These are phyloP conservation scores for Venturia carpophila DNA, from an alignment of 2,329 filamentous ascomycete species.

Conservation along the genomic window DNA sequence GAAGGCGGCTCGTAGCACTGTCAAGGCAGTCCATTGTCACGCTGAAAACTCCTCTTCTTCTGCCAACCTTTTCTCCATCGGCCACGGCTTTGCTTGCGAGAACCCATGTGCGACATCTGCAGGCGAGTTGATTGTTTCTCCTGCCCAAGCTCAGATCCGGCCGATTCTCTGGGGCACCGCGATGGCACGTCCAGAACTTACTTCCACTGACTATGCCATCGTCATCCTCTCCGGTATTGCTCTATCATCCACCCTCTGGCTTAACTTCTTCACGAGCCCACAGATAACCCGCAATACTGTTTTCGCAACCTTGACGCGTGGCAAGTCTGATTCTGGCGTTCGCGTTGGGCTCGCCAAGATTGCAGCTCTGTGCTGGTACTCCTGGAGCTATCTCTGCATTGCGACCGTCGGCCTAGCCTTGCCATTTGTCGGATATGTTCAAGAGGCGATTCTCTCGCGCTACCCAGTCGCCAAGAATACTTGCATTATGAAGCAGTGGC, in stretches of 20 bases:
- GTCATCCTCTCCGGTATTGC: constrained; percentile 15
- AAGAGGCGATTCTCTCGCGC: constrained; percentile 13
- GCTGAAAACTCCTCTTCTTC: constrained; percentile 5
- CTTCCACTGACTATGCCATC: constrained; percentile 10
- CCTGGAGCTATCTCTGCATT: constrained; percentile 13
- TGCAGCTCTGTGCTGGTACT: constrained; percentile 12
- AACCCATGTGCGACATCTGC: constrained; percentile 13
- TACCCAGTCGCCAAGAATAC: constrained; percentile 13
- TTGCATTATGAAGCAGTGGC: constrained; percentile 15
- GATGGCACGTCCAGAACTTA: constrained; percentile 9
- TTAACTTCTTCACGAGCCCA: constrained; percentile 16
- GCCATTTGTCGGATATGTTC: constrained; percentile 13
- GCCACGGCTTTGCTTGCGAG: constrained; percentile 16
- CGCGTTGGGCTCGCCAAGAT: constrained; percentile 17
- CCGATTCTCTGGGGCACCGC: constrained; percentile 14
- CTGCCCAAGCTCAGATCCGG: constrained; percentile 15
- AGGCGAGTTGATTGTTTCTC: neutral
- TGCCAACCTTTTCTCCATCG: constrained; percentile 13
- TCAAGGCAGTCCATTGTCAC: constrained; percentile 10
- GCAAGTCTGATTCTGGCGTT: constrained; percentile 14
- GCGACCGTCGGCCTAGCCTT: constrained; percentile 7
- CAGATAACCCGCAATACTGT: constrained; percentile 16
- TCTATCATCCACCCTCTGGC: constrained; percentile 16
- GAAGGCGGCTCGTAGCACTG: constrained; percentile 4
- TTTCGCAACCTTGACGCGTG: constrained; percentile 12